phyloP scores from a whole-genome alignment of 2,329 filamentous ascomycete species.

The Arthrobotrys conoides region DNA sequence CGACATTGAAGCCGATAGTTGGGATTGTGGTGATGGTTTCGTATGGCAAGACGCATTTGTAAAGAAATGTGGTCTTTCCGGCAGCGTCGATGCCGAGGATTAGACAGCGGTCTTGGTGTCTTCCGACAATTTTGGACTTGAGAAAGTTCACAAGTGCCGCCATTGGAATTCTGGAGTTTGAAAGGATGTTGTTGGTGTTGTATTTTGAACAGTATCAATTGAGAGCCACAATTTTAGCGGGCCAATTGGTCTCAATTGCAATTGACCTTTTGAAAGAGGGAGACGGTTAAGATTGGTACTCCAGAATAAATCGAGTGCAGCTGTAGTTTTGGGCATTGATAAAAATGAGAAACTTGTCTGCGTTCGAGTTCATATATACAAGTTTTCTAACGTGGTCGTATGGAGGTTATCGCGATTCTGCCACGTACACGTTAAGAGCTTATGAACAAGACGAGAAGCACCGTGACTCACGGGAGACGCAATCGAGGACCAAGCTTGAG shows the following conservation, averaged over 20 bases:
- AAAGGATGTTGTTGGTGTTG: slow-evolving; percentile 6
- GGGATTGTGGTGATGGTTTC: slow-evolving; percentile 59
- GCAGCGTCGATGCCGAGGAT: slow-evolving; percentile 54
- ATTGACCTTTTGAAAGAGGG: slow-evolving; percentile 1
- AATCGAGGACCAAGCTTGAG: slow-evolving; percentile 21
- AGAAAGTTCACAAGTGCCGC: slow-evolving; percentile 40
- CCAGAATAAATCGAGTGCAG: background rate
- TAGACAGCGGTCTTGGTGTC: slow-evolving; percentile 34
- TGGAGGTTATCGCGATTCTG: slow-evolving; percentile 3
- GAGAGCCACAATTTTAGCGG: too few species aligned
- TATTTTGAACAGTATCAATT: slow-evolving; percentile 5
- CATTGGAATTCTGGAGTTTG: slow-evolving; percentile 9
- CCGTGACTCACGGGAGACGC: slow-evolving; percentile 48
- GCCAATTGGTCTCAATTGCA: background rate
- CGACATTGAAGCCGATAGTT: slow-evolving; percentile 62
- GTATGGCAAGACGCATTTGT: slow-evolving; percentile 44
- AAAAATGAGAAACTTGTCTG: background rate
- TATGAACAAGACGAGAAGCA: slow-evolving; percentile 1
- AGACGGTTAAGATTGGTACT: background rate
- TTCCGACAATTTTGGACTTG: slow-evolving; percentile 15
- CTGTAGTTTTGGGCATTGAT: background rate
- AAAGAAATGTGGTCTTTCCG: slow-evolving; percentile 62
- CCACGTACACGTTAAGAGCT: slow-evolving; percentile 35
- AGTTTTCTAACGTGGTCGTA: background rate
- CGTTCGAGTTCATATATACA: slow-evolving; percentile 10